Percentiles rank a stretch among this genome's conserved stretches.
These are phyloP conservation scores for Xylariaceae sp. DNA, from an alignment of 2,329 filamentous ascomycete genomes.

Conservation along the genomic window DNA sequence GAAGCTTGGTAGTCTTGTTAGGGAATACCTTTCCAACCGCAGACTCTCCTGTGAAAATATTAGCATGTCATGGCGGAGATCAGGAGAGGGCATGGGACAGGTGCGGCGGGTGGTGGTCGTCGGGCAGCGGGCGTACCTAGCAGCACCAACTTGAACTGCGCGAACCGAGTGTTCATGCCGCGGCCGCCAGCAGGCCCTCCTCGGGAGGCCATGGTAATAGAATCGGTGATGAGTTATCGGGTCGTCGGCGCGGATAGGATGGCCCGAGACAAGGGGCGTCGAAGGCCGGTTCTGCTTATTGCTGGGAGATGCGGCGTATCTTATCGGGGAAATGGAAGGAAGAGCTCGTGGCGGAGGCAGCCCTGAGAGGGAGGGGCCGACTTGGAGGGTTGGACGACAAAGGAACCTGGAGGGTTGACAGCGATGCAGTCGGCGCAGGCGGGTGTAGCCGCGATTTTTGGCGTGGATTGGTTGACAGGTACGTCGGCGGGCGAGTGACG, in stretches of 20 bases:
- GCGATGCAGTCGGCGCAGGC: too few species aligned
- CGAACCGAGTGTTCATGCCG: slow-evolving; percentile 75
- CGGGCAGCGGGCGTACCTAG: slow-evolving; percentile 59
- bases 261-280: slow-evolving; percentile 12
- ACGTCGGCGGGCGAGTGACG: too few species aligned
- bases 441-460: too few species aligned
- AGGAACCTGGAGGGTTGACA: too few species aligned
- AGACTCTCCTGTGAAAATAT: slow-evolving; percentile 69
- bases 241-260: background rate
- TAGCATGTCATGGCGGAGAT: slow-evolving; percentile 28
- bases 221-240: slow-evolving; percentile 6
- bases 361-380: too few species aligned
- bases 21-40: slow-evolving; percentile 86
- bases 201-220: slow-evolving; percentile 71
- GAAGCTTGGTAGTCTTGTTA: slow-evolving; percentile 1
- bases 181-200: slow-evolving; percentile 55
- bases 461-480: too few species aligned
- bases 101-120: slow-evolving; percentile 4
- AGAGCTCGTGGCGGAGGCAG: too few species aligned
- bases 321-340: too few species aligned
- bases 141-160: slow-evolving; percentile 97
- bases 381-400: too few species aligned
- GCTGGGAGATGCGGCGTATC: slow-evolving; percentile 8
- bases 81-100: slow-evolving; percentile 3
- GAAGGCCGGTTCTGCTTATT: slow-evolving; percentile 1